phyloP scores from a whole-genome alignment of 768 basidiomycete species.

The Auriscalpium microsporum region DNA sequence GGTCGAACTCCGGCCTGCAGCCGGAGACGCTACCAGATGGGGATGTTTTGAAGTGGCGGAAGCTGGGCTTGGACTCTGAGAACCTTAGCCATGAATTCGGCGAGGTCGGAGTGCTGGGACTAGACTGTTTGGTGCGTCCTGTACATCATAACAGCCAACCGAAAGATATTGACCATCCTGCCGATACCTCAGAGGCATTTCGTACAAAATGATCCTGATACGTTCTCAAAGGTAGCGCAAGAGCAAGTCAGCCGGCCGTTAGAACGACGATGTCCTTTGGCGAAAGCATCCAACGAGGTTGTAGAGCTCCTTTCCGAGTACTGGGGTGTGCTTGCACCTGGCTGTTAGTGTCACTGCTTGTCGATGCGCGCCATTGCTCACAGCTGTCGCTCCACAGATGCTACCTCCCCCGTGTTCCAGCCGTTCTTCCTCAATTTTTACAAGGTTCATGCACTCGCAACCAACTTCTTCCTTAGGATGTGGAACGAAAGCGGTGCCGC shows the following conservation, averaged over 20 bases:
- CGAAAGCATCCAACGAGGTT: constrained; percentile 76
- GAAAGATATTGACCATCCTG: background rate
- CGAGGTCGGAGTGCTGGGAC: constrained; percentile 70
- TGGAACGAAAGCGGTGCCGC: constrained; percentile 85
- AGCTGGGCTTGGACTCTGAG: constrained; percentile 72
- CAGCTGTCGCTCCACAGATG: constrained; percentile 35
- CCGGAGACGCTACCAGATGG: constrained; percentile 45
- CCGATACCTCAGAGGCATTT: constrained; percentile 45
- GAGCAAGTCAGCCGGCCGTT: constrained; percentile 72
- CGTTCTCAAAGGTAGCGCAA: constrained; percentile 69
- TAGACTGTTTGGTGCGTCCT: constrained; percentile 67
- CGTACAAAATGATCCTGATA: constrained; percentile 58
- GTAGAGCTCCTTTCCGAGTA: constrained; percentile 79
- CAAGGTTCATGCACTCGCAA: constrained; percentile 72
- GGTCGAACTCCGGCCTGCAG: constrained; percentile 50
- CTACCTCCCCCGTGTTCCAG: constrained; percentile 73
- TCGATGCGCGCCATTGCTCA: background rate
- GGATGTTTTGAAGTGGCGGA: constrained; percentile 57
- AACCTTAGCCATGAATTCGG: constrained; percentile 69
- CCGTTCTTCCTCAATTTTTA: constrained; percentile 85
- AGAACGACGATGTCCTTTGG: constrained; percentile 75
- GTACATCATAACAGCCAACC: background rate
- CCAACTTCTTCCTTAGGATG: constrained; percentile 85
- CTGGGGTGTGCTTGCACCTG: constrained; percentile 80
- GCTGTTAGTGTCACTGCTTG: constrained; percentile 45